Base-by-base conservation (phyloP, 2,329 filamentous ascomycete genomes). In the Penicillium sp. region DNA sequence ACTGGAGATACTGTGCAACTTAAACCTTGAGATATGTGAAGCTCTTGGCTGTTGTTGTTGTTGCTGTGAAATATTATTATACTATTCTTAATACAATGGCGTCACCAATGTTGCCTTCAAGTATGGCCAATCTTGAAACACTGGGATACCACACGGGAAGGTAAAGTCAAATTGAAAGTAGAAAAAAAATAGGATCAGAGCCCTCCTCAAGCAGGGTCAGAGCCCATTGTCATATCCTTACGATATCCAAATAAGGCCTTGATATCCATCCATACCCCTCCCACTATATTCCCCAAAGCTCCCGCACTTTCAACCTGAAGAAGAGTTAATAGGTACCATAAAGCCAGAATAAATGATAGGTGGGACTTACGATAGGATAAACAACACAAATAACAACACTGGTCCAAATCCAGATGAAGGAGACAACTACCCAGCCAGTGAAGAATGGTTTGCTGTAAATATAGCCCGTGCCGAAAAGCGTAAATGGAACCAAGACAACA, bases 401-500 rank as follows among this genome's bases (percentile, higher is more conserved):
- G 9, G 23, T 6, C 39, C 39, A 49, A 23, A 77, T 71, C 76
- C 75, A 79, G 11, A 77, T 71, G 50, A 78, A 72, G 10, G 72
- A 74, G 10, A 78, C 69, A 5, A 76, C 72, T 11, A 74, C 72
- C 72, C 73, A 78, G 4, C 73, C 76, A 1, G 60, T 68, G 59
- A 78, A 79, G 21, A 75, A 72, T 2, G 61, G 55, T 37, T 64
- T 66, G 19, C 63, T 68, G 46, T 73, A 77, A n/a, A 74, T 63
- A 66, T 74, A 78, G 19, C 67, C 54, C 0, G 70, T 73, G 1
- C 75, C 75, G 48, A 76, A 78, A 19, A 78, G 60, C 0, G 74
- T 65, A 50, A 78, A 77, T 0, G 76, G 76, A 2, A 77, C 72
- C 19, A 78, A 59, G 13, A 77, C 67, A 35, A 78, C 68, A 0